Percentiles rank a stretch among this genome's conserved stretches.
These are phyloP conservation scores for Fusarium austroafricanum DNA, from an alignment of 2,329 filamentous ascomycete genomes.

Conservation along the genomic window DNA sequence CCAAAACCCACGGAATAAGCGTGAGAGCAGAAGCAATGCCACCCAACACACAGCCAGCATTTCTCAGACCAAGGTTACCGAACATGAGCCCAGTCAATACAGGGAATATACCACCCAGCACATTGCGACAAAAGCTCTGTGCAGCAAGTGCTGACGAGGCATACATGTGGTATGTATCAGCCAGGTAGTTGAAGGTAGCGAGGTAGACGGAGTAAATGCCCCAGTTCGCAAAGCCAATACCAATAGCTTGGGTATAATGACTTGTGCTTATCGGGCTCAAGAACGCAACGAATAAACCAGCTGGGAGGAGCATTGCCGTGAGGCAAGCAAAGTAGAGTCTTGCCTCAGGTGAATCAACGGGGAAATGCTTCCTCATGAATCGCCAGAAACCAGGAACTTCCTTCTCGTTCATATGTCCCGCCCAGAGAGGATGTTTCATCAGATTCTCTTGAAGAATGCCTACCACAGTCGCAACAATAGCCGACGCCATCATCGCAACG, in stretches of 20 bases:
- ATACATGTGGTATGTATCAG: conserved; percentile 87
- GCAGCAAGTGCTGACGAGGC: conserved; percentile 88
- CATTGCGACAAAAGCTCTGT: conserved; percentile 86
- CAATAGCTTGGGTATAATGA: conserved; percentile 58
- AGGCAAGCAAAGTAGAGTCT: conserved; percentile 87
- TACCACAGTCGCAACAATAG: conserved; percentile 72
- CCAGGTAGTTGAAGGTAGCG: conserved; percentile 91
- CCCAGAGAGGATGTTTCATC: conserved; percentile 59
- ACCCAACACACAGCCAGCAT: conserved; percentile 80
- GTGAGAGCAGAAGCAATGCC: conserved; percentile 76
- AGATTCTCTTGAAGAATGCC: conserved; percentile 80
- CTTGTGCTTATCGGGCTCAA: conserved; percentile 42
- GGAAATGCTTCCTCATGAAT: conserved; percentile 59
- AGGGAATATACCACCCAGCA: conserved; percentile 84
- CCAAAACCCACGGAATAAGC: conserved; percentile 86
- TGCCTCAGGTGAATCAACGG: conserved; percentile 74
- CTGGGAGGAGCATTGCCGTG: conserved; percentile 78
- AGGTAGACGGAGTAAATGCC: conserved; percentile 90
- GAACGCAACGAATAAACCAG: conserved; percentile 73
- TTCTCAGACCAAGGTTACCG: conserved; percentile 73
- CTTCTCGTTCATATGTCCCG: conserved; percentile 32
- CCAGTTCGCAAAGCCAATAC: conserved; percentile 80
- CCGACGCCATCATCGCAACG: conserved; percentile 74
- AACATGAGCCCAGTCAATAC: conserved; percentile 82
- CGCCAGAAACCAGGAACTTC: conserved; percentile 55